Evolutionary conservation across 2,329 filamentous ascomycete genomes (phyloP).

Genomic region (Dactylellina drechsleri): DNA sequence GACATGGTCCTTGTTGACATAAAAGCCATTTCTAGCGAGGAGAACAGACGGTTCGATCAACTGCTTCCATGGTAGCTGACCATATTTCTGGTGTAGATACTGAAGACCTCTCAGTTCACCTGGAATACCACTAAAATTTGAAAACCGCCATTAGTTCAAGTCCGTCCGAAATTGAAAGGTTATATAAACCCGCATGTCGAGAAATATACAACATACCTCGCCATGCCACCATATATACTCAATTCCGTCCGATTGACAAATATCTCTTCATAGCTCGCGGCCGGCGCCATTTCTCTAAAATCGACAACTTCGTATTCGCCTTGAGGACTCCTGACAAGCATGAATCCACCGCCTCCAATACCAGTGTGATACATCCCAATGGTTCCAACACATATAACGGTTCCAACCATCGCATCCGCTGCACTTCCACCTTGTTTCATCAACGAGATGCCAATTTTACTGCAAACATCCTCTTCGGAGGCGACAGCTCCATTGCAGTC

Average conservation of each 20-base stretch:
- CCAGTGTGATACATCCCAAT: slow-evolving; percentile 69
- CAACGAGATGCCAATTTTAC: slow-evolving; percentile 73
- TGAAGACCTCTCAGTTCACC: slow-evolving; percentile 64
- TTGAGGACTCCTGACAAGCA: slow-evolving; percentile 76
- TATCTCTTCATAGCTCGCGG: slow-evolving; percentile 84
- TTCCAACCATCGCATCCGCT: slow-evolving; percentile 78
- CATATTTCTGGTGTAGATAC: slow-evolving; percentile 64
- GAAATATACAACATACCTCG: slow-evolving; percentile 63
- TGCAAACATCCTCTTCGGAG: slow-evolving; percentile 76
- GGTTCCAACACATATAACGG: slow-evolving; percentile 78
- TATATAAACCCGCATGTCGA: not conserved
- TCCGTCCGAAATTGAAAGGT: not conserved
- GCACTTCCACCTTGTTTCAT: slow-evolving; percentile 75
- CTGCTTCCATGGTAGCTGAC: slow-evolving; percentile 73
- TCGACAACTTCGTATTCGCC: slow-evolving; percentile 88
- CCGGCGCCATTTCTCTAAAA: slow-evolving; percentile 87
- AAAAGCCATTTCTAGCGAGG: slow-evolving; percentile 78
- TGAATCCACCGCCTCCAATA: slow-evolving; percentile 90
- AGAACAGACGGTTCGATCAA: slow-evolving; percentile 79
- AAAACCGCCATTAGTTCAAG: not conserved
- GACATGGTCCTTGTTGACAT: slow-evolving; percentile 77
- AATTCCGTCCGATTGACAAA: slow-evolving; percentile 75
- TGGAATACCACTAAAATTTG: slow-evolving; percentile 65
- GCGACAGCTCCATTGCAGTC: slow-evolving; percentile 71
- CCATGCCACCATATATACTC: slow-evolving; percentile 77